These are phyloP conservation scores for Ramaria sp. DNA, from an alignment of 768 basidiomycete genomes.

Conservation along the genomic window DNA sequence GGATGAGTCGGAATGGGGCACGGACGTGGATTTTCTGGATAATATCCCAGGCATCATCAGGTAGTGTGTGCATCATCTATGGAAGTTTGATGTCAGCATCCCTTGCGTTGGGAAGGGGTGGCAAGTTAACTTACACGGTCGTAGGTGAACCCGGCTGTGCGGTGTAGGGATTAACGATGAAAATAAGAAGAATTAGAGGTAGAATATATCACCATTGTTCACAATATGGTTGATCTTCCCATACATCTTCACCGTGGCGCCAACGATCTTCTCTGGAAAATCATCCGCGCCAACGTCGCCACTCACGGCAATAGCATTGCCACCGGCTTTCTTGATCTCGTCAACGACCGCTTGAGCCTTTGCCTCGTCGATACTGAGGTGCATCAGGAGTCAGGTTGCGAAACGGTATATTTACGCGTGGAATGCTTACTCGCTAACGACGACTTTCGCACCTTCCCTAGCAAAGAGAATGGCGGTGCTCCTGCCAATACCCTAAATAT, in stretches of 20 bases:
- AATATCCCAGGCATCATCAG: slow-evolving; percentile 72
- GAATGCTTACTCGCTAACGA: slow-evolving; percentile 62
- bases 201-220: slow-evolving; percentile 48
- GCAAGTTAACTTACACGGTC: slow-evolving; percentile 1
- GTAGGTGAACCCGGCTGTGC: slow-evolving; percentile 2
- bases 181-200: neutral
- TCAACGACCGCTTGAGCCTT: slow-evolving; percentile 54
- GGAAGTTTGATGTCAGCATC: slow-evolving; percentile 44
- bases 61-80: slow-evolving; percentile 84
- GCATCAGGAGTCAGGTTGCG: neutral
- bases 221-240: slow-evolving; percentile 83
- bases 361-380: slow-evolving; percentile 54
- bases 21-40: slow-evolving; percentile 80
- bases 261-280: slow-evolving; percentile 69
- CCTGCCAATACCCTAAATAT: slow-evolving; percentile 61
- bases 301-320: slow-evolving; percentile 60
- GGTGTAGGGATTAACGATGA: neutral
- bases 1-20: slow-evolving; percentile 76
- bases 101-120: neutral
- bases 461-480: slow-evolving; percentile 69
- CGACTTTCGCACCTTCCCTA: slow-evolving; percentile 78
- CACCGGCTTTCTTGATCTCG: slow-evolving; percentile 65
- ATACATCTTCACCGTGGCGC: slow-evolving; percentile 68
- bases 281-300: slow-evolving; percentile 80
- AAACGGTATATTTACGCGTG: neutral